Evolutionary conservation across 305 asterid species (phyloP).

Genomic region (Galium porrigens): DNA sequence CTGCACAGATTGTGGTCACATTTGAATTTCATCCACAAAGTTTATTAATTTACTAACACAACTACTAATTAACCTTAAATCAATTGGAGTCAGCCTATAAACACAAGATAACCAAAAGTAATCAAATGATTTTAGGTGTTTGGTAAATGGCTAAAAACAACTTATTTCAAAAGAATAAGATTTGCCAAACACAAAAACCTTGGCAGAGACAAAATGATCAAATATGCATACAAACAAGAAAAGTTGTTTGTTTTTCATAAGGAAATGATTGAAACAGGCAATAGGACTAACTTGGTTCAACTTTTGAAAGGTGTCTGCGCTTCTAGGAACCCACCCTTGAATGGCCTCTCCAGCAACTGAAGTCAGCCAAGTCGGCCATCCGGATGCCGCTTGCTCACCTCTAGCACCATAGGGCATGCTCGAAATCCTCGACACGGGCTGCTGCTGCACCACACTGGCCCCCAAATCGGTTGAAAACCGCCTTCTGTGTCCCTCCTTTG

Average conservation of each 20-base stretch:
- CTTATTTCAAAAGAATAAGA: no score
- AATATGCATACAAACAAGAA: background rate
- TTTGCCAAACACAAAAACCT: no score
- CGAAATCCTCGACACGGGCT: conserved; percentile 25
- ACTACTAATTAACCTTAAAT: background rate
- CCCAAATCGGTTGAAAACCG: conserved; percentile 42
- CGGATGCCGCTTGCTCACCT: conserved; percentile 50
- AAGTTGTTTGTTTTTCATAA: background rate
- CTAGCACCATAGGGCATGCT: conserved; percentile 39
- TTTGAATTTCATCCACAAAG: background rate
- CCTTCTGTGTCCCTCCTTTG: conserved; percentile 47
- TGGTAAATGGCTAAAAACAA: no score
- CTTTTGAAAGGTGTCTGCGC: conserved; percentile 69
- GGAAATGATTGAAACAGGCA: conserved; percentile 9
- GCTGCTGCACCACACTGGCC: conserved; percentile 24
- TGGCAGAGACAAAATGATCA: background rate
- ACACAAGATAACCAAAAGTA: background rate
- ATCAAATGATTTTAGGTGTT: background rate
- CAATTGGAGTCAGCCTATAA: background rate
- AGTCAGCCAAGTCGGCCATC: conserved; percentile 90
- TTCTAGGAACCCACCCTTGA: conserved; percentile 74
- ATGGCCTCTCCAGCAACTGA: conserved; percentile 82
- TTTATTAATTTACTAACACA: background rate
- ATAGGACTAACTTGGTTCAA: conserved; percentile 46
- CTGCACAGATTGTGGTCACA: conserved; percentile 26